Percentiles rank a stretch among this genome's conserved stretches.
These are phyloP conservation scores for Amaranthus palmeri DNA, from an alignment of 148 eudicot genomes.

Conservation along the genomic window DNA sequence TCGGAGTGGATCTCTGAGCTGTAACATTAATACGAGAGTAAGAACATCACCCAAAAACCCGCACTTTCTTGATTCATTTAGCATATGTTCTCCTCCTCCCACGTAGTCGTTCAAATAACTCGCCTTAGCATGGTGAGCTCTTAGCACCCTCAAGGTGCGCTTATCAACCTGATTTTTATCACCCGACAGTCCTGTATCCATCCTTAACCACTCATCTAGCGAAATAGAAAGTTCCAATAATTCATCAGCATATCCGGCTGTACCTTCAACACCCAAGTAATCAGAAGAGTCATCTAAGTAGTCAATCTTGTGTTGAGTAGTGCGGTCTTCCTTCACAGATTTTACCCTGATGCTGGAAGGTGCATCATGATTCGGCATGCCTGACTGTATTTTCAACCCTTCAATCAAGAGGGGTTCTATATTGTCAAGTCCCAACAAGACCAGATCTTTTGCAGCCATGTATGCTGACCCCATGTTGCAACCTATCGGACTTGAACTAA, in stretches of 20 bases:
- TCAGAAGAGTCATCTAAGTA: slow-evolving; percentile 6
- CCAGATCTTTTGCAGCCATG: slow-evolving; percentile 59
- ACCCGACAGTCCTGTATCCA: slow-evolving; percentile 55
- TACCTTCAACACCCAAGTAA: slow-evolving; percentile 4
- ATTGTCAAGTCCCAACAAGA: slow-evolving; percentile 61
- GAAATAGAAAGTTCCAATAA: slow-evolving; percentile 75
- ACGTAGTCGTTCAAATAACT: slow-evolving; percentile 32
- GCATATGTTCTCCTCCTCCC: slow-evolving; percentile 34
- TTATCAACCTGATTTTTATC: slow-evolving; percentile 49
- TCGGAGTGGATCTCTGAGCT: slow-evolving; percentile 82
- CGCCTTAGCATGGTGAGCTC: slow-evolving; percentile 68
- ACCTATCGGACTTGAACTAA: slow-evolving; percentile 22
- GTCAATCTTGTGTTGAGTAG: slow-evolving; percentile 39
- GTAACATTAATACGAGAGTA: slow-evolving; percentile 66
- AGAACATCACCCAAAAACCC: slow-evolving; percentile 67
- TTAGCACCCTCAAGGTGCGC: slow-evolving; percentile 49
- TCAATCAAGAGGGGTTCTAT: slow-evolving; percentile 81
- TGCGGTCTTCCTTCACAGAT: slow-evolving; percentile 38
- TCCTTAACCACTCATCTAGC: slow-evolving; percentile 80
- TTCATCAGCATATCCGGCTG: slow-evolving; percentile 16
- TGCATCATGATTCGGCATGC: slow-evolving; percentile 65
- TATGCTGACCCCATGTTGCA: slow-evolving; percentile 32
- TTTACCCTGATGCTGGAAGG: slow-evolving; percentile 61
- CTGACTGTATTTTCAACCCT: slow-evolving; percentile 82
- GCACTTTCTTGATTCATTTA: slow-evolving; percentile 36